Base-by-base conservation (phyloP, 2,329 filamentous ascomycete species). In the Hymenoscyphus occultus region DNA sequence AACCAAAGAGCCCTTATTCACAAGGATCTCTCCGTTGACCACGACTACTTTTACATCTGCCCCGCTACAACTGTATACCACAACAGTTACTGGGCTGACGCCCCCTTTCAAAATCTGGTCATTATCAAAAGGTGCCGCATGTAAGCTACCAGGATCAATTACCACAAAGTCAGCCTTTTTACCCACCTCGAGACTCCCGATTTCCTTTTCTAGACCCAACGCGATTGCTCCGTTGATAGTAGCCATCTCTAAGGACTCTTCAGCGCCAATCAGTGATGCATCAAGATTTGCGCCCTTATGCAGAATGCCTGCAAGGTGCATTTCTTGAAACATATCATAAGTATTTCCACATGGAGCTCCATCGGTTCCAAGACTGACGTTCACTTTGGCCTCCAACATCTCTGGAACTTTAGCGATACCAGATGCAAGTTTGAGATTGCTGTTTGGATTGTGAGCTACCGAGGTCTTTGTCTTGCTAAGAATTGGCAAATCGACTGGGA, bases 81-180 rank as follows among this genome's bases (percentile, higher is more conserved):
- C 72, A 1, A 74, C 71, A 45, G 77, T 79, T n/a, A 79, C 73
- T 0, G 79, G 76, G 64, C 76, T 76, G 1, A 77, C 65, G 0
- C 77, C 77, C 13, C 74, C 76, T 5, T 67, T 71, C 39, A 61
- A n/a, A 22, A 76, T 64, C 58, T 76, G 71, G 2, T 63, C 65
- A 35, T 76, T 74, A 58, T 77, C 76, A 74, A 76, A 80, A 1
- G 79, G 79, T 65, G 77, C 76, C 31, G 69, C 60, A 63, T 65
- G 59, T 39, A 71, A 56, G 2, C 61, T 58, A 32, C 62, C 57
- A 2, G 66, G 65, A 64, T 85, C 79, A 54, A 84, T 76, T 1
- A 84, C 76, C 19, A 83, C 82, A 62, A 89, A 85, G 69, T 89
- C 86, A 0, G 86, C 86, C 68, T 80, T 77, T 71, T 82, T 77